Evolutionary conservation across 768 basidiomycete genomes (phyloP), one percentile per base, ranked within the genome.

Genomic region (Rhizopogon roseolus): DNA sequence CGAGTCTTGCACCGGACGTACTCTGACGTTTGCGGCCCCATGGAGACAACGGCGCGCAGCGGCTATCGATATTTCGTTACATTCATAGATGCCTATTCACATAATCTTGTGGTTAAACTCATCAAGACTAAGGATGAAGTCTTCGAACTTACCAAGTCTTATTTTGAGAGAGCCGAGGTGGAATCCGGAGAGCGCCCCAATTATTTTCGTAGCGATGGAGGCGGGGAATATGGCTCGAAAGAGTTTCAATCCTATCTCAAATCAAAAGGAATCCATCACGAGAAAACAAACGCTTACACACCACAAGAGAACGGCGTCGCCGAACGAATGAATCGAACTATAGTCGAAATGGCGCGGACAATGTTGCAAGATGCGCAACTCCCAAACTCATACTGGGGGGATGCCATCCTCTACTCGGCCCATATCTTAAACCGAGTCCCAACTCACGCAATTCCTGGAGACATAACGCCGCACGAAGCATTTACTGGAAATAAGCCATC

Each of bases 181-280:
- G 39, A 62, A 16, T 60, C 57, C 0, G 60, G 64, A 1, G 13
- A 52, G 10, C 2, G 25, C 1, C 29, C 65, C 10, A 64, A 70
- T 38, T 29, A 32, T 22, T 52, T 70, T 3, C 54, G 55, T 10
- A 51, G 40, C 5, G 63, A 71, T 53, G 57, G 58, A 37, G 64
- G 67, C 7, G 58, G 62, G 0, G 63, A 72, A 56, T 70, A 61
- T 38, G 29, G 51, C 9, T 52, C 22, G 8, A 41, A 8, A 5
- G 46, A 25, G 7, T 54, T 57, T 37, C 14, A 40, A 1, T 32
- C n/a, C 1, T 64, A 54, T 52, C 50, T 63, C 0, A 5, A 29
- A 2, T 49, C 29, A 3, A 55, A 59, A 17, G 58, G 60, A 0
- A 64, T 66, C 22, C 34, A 41, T 6, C 54, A 60, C 36, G 55